Conservation (phyloP, 306 rosid genomes). For the Cucumis sativus region Cucumber_9930_V3 NC_026659.2:27890001-27890500, state of each 20-base stretch:
- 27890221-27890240: no score
- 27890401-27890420: conserved; percentile 13
- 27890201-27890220: no score
- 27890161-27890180: no score
- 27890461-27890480: background rate
- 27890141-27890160: background rate
- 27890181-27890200: no score
- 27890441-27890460: background rate
- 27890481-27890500: no score
- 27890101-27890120: conserved; percentile 1
- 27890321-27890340: background rate
- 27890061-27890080: conserved; percentile 14
- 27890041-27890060: conserved; percentile 41
- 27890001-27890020: conserved; percentile 11
- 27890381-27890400: conserved; percentile 17
- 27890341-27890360: conserved; percentile 14
- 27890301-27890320: conserved; percentile 19
- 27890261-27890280: no score
- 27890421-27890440: background rate
- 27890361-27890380: conserved; percentile 18
- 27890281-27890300: no score
- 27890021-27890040: background rate
- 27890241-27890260: no score
- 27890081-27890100: background rate
- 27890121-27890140: conserved; percentile 12